Conservation (phyloP, 164 flowering plant genomes). For the Umbilicus rupestris region DNA sequence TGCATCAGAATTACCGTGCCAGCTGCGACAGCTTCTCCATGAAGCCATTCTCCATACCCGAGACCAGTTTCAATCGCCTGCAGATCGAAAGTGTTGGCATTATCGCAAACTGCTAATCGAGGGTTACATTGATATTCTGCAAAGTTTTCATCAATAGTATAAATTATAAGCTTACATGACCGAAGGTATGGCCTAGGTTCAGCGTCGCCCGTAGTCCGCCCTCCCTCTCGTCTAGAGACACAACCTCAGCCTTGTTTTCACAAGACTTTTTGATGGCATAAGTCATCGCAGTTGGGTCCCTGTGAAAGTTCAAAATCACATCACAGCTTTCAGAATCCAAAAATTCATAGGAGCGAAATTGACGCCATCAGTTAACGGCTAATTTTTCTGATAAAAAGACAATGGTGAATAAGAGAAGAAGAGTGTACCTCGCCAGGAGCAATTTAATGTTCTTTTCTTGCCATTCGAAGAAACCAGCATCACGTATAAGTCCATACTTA, state of each 20-base stretch:
- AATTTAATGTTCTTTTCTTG: slow-evolving; percentile 84
- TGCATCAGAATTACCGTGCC: slow-evolving; percentile 52
- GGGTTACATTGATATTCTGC: neutral
- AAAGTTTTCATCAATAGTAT: neutral
- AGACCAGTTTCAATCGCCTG: slow-evolving; percentile 94
- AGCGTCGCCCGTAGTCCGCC: slow-evolving; percentile 87
- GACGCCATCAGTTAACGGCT: neutral
- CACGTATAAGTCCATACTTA: slow-evolving; percentile 96
- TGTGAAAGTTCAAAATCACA: slow-evolving; percentile 20
- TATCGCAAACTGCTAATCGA: neutral
- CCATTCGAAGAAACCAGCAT: slow-evolving; percentile 92
- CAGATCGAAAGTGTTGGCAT: slow-evolving; percentile 4
- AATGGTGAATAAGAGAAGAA: neutral
- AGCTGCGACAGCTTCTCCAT: slow-evolving; percentile 99
- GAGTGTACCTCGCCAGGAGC: slow-evolving; percentile 60
- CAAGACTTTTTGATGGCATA: slow-evolving; percentile 97
- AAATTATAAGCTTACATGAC: slow-evolving; percentile 61
- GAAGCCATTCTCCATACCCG: slow-evolving; percentile 98
- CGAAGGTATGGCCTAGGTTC: slow-evolving; percentile 97
- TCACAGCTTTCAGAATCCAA: neutral
- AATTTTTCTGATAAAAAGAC: neutral
- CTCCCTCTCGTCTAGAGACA: slow-evolving; percentile 92
- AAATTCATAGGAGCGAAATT: neutral
- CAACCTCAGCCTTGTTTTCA: slow-evolving; percentile 98
- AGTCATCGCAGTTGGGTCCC: slow-evolving; percentile 75